Percentiles rank a stretch among this genome's conserved stretches.
Conservation (phyloP, 139 green algal species). For the Closterium sp. region DNA sequence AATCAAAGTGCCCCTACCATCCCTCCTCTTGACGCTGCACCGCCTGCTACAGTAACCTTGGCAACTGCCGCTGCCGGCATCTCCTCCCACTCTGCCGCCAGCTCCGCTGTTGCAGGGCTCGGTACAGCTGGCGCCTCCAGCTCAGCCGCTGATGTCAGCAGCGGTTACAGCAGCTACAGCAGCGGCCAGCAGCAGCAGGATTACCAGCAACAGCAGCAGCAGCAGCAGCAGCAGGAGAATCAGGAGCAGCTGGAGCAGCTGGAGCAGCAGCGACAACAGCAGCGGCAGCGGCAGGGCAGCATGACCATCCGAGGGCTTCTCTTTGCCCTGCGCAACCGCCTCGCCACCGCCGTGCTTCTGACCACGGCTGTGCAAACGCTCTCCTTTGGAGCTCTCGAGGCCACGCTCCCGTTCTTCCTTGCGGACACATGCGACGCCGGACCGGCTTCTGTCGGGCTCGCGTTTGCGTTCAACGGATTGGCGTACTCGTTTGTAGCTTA, state of each 20-base stretch:
- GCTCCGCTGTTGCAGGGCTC: too few relatives aligned
- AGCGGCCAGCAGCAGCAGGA: not conserved
- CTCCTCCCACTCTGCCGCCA: too few relatives aligned
- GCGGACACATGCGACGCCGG: not conserved
- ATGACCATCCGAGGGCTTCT: not conserved
- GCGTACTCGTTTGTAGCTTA: not conserved
- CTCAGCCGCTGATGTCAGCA: not conserved
- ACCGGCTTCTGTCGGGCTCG: not conserved
- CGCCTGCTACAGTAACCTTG: not conserved
- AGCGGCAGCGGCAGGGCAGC: not conserved
- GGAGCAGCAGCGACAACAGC: not conserved
- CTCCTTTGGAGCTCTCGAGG: not conserved
- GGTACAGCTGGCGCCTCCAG: not conserved
- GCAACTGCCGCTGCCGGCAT: not conserved
- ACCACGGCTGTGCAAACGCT: not conserved
- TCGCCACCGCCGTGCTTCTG: not conserved
- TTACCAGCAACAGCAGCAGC: not conserved
- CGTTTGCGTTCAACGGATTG: not conserved
- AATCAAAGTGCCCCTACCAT: not conserved
- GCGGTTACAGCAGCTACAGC: not conserved
- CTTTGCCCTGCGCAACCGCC: not conserved
- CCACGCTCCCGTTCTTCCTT: not conserved
- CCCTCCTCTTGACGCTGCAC: not conserved
- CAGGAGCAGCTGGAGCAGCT: not conserved
- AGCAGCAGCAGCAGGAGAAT: not conserved